Conservation (phyloP, 441 rosid species). For the Mallotus japonicus region DNA sequence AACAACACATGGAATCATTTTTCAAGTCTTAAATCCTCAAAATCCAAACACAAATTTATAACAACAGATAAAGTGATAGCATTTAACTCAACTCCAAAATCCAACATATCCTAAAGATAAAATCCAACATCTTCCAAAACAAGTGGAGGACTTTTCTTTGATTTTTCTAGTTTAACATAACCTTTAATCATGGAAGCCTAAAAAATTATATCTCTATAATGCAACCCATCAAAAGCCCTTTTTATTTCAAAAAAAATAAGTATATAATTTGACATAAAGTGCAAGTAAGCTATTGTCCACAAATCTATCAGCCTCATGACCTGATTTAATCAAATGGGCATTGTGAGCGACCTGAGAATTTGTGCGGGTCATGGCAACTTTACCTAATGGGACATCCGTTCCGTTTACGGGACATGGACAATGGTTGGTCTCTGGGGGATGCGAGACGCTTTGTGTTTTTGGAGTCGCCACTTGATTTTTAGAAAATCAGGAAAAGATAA, state of each 20-base stretch:
- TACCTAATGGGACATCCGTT: too few species aligned
- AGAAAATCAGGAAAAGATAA: too few species aligned
- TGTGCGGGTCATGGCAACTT: too few species aligned
- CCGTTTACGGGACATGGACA: too few species aligned
- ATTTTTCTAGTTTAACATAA: slow-evolving; percentile 48
- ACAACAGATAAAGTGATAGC: slow-evolving; percentile 65
- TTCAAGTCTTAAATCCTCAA: slow-evolving; percentile 46
- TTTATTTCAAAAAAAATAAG: slow-evolving; percentile 42
- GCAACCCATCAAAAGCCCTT: slow-evolving; percentile 55
- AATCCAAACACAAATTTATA: slow-evolving; percentile 58
- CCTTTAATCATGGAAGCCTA: slow-evolving; percentile 84
- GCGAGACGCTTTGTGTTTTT: too few species aligned
- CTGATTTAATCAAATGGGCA: slow-evolving; percentile 63
- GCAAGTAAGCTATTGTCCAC: slow-evolving; percentile 82
- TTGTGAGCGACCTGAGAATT: too few species aligned
- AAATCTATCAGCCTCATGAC: slow-evolving; percentile 59
- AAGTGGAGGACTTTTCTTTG: slow-evolving; percentile 44
- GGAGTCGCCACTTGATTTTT: too few species aligned
- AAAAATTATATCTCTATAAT: slow-evolving; percentile 59
- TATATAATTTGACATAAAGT: slow-evolving; percentile 61
- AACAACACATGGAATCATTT: slow-evolving; percentile 61
- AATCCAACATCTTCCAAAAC: slow-evolving; percentile 27
- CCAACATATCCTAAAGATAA: slow-evolving; percentile 44
- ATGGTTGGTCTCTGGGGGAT: too few species aligned
- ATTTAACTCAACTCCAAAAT: slow-evolving; percentile 56